Base-by-base conservation (phyloP, 2,329 filamentous ascomycete species). In the Phaeosphaeriaceae sp. region DNA sequence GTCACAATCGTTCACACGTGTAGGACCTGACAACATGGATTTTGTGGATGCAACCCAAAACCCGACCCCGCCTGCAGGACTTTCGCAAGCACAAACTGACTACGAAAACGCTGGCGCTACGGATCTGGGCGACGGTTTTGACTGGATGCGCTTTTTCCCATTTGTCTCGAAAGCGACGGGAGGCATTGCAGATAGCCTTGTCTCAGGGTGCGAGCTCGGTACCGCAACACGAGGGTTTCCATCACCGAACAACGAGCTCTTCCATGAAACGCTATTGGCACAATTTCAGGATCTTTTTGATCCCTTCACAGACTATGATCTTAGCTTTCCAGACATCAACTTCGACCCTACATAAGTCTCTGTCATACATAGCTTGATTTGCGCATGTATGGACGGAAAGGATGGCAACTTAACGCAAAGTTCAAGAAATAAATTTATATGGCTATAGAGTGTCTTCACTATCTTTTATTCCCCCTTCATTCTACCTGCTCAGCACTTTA, bases 131-230 rank as follows among this genome's bases (percentile, higher is more conserved):
- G 60, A 64, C 15, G 52, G 53, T 11, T 69, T 69, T 28, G 64
- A 69, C 42, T 69, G 66, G 66, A 59, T 69, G 62, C 66, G 66
- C 17, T 69, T 69, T 35, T 69, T 69, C 24, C 66, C 66, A 0
- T 69, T 69, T 21, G 59, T 64, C 8, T 61, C 64, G 1, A 69
- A 67, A 28, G 60, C 59, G 17, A 69, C 66, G 13, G 63, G 63
- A 13, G 66, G 66, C 8, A 69, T 67, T 28, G 62, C 63, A 2
- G 64, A 67, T 40, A 60, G 60, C 19, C 43, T 69, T 19, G 65
- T n/a, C n/a, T n/a, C n/a, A n/a, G n/a, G n/a, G n/a, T n/a, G n/a
- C n/a, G n/a, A n/a, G n/a, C n/a, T n/a, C n/a, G n/a, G n/a, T n/a
- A n/a, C n/a, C n/a, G n/a, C 63, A 8, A 67, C 65, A 17, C 55